Evolutionary conservation across 2,329 filamentous ascomycete genomes (phyloP), one percentile per base, ranked within the genome.

Genomic region (Pyricularia grisea): DNA sequence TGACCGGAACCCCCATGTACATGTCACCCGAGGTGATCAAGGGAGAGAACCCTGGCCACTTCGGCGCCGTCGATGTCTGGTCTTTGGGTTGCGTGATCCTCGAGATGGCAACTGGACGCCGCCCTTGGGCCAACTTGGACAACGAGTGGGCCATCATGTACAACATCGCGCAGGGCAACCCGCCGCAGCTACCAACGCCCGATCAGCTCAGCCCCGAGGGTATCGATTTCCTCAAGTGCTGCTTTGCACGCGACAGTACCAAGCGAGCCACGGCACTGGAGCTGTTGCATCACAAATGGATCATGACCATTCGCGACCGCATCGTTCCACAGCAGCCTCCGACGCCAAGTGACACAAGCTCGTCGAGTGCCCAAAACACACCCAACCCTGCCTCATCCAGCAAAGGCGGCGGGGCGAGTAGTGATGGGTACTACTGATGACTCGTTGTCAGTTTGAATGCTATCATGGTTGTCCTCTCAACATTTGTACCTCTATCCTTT

Each of bases 121-220:
- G 94, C 20, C 95, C 95, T 1, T 99, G 95, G 95, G 93, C 93
- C 30, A 93, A 90, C 72, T 88, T 98, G 65, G 95, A 99, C 81
- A 99, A 99, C 77, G 95, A 99, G 79, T 99, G 94, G 93, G 95
- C 95, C 61, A 98, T 99, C 81, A 99, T 99, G 95, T 99, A 97
- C 85, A 98, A 98, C 82, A 99, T 99, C 76, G 95, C 95, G 1
- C 94, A 97, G 77, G 95, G 95, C 72, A 97, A 97, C 74, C 92
- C 93, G 66, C 95, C 95, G 6, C 90, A 93, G 76, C 84, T 97
- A 69, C 95, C 95, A 1, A 85, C 87, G 0, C 78, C 83, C 0
- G 94, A 98, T 68, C 94, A 98, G 79, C 86, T 99, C 72, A 95
- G 92, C 75, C 86, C 90, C 0, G 80, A 88, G 69, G 95, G 95